phyloP scores from a whole-genome alignment of 192 early-diverging fungal species.

The Linnemannia zychae region DNA sequence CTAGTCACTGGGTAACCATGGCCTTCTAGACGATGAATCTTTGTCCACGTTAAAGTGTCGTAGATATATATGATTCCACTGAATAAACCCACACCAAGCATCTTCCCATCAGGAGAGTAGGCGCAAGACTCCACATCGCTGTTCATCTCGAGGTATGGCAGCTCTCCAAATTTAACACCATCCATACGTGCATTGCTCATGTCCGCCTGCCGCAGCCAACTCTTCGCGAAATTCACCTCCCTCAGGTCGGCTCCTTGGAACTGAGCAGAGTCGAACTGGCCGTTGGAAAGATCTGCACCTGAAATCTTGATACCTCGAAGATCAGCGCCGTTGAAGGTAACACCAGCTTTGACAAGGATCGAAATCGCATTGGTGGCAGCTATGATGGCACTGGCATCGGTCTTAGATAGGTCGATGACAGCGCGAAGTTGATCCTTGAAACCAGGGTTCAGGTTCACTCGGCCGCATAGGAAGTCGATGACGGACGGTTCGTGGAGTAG shows the following conservation, averaged over 20 bases:
- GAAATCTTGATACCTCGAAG: slow-evolving; percentile 10
- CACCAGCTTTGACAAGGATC: slow-evolving; percentile 8
- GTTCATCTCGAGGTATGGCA: no score
- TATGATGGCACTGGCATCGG: not conserved
- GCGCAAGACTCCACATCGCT: no score
- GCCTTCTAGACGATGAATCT: no score
- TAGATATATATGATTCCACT: no score
- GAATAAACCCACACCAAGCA: no score
- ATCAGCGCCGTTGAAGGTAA: slow-evolving; percentile 1
- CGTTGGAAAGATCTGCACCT: slow-evolving; percentile 16
- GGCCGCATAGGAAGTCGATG: not conserved
- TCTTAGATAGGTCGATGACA: slow-evolving; percentile 3
- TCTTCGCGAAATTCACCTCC: not conserved
- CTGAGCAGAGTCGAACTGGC: slow-evolving; percentile 7
- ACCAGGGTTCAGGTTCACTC: not conserved
- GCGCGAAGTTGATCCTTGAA: not conserved
- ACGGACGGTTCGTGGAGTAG: not conserved
- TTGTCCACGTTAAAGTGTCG: no score
- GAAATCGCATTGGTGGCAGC: slow-evolving; percentile 19
- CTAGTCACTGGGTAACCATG: no score
- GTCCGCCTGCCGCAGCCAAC: no score
- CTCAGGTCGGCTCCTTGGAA: slow-evolving; percentile 10
- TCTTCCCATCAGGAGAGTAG: no score
- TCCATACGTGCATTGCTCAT: no score
- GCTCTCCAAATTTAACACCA: no score